These are phyloP conservation scores for Botrytis paeoniae DNA, from an alignment of 2,329 filamentous ascomycete species.

Conservation along the genomic window DNA sequence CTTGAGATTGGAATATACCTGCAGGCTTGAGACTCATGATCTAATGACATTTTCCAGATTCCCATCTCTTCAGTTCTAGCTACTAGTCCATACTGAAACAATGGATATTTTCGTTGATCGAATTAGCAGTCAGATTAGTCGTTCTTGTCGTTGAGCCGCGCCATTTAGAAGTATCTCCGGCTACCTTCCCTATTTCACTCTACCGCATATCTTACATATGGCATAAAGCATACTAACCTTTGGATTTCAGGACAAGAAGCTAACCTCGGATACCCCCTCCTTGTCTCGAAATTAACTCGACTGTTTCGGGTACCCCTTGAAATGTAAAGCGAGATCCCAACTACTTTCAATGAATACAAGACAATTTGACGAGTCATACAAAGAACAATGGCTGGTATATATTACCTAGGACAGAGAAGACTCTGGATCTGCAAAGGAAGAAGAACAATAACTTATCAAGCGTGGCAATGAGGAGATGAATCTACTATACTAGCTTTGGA, in stretches of 20 bases:
- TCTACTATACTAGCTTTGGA: background rate
- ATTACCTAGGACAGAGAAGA: background rate
- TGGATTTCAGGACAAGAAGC: accelerated
- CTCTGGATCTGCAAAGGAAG: background rate
- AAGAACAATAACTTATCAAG: background rate
- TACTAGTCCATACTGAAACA: accelerated
- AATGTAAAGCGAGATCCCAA: background rate
- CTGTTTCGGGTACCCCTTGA: background rate
- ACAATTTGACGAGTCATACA: background rate
- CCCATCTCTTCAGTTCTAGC: background rate
- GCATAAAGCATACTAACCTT: background rate
- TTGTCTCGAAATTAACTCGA: background rate
- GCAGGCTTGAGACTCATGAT: background rate
- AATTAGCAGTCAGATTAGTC: no score
- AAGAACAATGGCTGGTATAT: background rate
- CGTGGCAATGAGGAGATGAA: background rate
- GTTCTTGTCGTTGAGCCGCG: background rate
- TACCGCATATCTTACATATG: background rate
- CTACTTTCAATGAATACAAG: background rate
- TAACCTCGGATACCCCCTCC: background rate
- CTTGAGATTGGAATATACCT: background rate
- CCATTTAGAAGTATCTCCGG: no score
- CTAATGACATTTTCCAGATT: background rate
- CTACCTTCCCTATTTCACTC: background rate
- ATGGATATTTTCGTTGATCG: background rate